Conservation (phyloP, 169 alveolate genomes). For the Eimeria praecox region DNA sequence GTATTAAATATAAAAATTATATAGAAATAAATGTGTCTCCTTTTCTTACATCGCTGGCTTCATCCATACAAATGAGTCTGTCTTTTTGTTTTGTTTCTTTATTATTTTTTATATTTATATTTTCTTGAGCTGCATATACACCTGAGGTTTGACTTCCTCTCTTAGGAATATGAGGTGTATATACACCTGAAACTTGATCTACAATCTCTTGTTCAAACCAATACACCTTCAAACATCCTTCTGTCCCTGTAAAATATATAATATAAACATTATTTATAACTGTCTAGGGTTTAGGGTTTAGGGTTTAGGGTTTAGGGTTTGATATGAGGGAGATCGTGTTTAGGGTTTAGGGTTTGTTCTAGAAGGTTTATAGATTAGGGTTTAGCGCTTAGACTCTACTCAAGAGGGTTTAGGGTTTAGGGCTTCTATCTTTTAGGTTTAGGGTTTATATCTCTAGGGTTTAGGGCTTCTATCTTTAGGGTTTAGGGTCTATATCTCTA, state of each 20-base stretch:
- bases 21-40: neutral
- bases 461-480: neutral
- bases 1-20: neutral
- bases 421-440: neutral
- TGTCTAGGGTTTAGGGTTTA: neutral
- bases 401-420: neutral
- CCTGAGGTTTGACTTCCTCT: too few relatives aligned
- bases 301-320: neutral
- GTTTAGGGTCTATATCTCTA: too few relatives aligned
- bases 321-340: neutral
- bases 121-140: neutral
- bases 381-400: neutral
- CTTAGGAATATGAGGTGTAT: neutral
- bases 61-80: neutral
- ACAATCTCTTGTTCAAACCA: neutral
- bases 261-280: neutral
- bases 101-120: neutral
- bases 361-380: neutral
- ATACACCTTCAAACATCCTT: conserved; percentile 11
- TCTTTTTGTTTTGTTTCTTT: neutral
- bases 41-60: neutral
- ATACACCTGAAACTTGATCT: neutral
- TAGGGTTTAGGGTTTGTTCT: neutral
- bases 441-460: conserved; percentile 6
- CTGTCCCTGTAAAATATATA: neutral